These are phyloP conservation scores for Violaceomyces palustris DNA, from an alignment of 1,284 basidiomycete species.

Conservation along the genomic window DNA sequence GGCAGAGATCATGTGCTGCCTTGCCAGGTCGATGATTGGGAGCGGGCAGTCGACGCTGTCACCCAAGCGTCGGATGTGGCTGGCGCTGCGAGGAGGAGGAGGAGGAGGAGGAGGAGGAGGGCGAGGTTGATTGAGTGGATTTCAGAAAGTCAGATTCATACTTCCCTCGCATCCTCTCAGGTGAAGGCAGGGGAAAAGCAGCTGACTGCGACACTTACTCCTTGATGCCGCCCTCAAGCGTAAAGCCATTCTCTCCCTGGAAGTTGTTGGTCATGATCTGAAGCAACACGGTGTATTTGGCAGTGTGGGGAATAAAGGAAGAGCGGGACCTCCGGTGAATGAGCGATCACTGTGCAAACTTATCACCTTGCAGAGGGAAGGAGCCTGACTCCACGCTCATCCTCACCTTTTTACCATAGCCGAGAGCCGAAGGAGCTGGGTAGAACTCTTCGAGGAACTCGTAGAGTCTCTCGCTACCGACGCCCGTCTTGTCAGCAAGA, in stretches of 20 bases:
- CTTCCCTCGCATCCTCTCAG: neutral
- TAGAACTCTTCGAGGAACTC: constrained; percentile 40
- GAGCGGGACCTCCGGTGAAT: too few relatives aligned
- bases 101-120: too few relatives aligned
- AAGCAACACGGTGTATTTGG: too few relatives aligned
- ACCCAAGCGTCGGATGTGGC: constrained; percentile 56
- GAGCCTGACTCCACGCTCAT: too few relatives aligned
- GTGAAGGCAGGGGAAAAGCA: constrained; percentile 4
- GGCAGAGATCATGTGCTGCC: constrained; percentile 72
- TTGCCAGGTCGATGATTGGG: constrained; percentile 71
- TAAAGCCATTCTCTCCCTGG: constrained; percentile 72
- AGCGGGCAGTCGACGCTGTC: constrained; percentile 69
- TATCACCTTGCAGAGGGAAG: too few relatives aligned
- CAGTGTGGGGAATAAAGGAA: too few relatives aligned
- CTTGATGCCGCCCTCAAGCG: constrained; percentile 82
- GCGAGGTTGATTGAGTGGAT: too few relatives aligned
- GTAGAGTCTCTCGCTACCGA: constrained; percentile 62
- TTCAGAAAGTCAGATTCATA: too few relatives aligned
- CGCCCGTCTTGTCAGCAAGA: constrained; percentile 75
- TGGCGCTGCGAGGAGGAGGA: constrained; percentile 5
- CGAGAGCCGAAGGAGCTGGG: constrained; percentile 37
- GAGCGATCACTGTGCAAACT: too few relatives aligned
- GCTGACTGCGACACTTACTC: constrained; percentile 57
- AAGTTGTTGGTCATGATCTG: constrained; percentile 67
- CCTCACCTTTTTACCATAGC: constrained; percentile 33